phyloP scores from a whole-genome alignment of 2,329 filamentous ascomycete species.

The Claviceps sp. region DNA sequence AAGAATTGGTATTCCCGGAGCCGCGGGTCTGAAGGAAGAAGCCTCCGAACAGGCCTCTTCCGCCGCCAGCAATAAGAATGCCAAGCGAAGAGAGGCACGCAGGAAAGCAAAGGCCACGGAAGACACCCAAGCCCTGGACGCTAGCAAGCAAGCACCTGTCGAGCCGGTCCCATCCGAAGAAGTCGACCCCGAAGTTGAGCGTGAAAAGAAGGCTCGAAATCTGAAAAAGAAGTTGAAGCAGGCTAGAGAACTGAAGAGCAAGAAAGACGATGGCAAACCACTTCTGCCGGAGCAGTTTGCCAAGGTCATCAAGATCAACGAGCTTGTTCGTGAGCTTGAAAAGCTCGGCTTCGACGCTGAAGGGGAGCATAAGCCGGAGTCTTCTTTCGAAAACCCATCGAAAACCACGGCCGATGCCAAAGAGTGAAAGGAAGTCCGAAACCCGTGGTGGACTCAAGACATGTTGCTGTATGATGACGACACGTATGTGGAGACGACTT shows the following conservation, averaged over 20 bases:
- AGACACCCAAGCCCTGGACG: slow-evolving; percentile 51
- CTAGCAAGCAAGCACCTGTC: slow-evolving; percentile 17
- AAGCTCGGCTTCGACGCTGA: slow-evolving; percentile 72
- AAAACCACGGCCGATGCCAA: not conserved
- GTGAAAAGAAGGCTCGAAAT: slow-evolving; percentile 84
- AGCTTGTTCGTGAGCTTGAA: slow-evolving; percentile 80
- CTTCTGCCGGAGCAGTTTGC: slow-evolving; percentile 89
- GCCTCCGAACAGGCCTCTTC: slow-evolving; percentile 32
- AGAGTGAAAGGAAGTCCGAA: not conserved
- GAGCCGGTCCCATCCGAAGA: slow-evolving; percentile 24
- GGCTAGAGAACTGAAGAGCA: slow-evolving; percentile 76
- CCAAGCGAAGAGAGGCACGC: slow-evolving; percentile 52
- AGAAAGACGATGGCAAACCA: slow-evolving; percentile 75
- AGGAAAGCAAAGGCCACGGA: slow-evolving; percentile 39
- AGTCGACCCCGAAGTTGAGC: slow-evolving; percentile 59
- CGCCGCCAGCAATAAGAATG: slow-evolving; percentile 65
- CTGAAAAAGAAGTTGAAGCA: slow-evolving; percentile 92
- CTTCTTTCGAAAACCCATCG: slow-evolving; percentile 1
- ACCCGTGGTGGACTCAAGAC: not conserved
- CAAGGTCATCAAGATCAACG: slow-evolving; percentile 94
- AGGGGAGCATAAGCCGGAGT: slow-evolving; percentile 40
- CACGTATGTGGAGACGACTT: not conserved
- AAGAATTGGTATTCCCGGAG: slow-evolving; percentile 57
- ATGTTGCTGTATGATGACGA: not conserved
- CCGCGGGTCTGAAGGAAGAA: slow-evolving; percentile 43